Percentiles rank a stretch among this genome's conserved stretches.
Conservation (phyloP, 805 yeast genomes). For the Saturnispora silvae region DNA sequence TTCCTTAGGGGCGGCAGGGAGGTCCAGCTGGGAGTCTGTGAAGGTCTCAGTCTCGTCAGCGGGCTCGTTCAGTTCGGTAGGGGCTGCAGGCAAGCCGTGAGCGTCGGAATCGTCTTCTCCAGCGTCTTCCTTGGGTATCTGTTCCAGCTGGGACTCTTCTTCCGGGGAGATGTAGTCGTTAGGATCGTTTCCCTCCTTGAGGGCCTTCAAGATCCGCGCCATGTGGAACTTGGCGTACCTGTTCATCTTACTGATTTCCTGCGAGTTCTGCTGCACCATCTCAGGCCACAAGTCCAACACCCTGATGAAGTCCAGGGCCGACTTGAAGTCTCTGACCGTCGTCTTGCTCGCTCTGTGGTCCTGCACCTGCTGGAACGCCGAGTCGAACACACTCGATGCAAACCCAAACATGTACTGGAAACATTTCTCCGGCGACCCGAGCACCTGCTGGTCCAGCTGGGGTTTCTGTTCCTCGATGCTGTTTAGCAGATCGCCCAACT, state of each 20-base stretch:
- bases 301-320: conserved; percentile 43
- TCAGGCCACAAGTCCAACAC: conserved; percentile 36
- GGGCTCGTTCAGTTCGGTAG: too few relatives aligned
- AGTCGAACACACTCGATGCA: conserved; percentile 46
- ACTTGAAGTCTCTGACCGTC: conserved; percentile 43
- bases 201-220: conserved; percentile 41
- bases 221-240: conserved; percentile 58
- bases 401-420: conserved; percentile 46
- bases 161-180: conserved; percentile 40
- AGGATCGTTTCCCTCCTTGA: conserved; percentile 44
- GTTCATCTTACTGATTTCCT: conserved; percentile 28
- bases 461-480: conserved; percentile 33
- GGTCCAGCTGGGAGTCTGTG: neutral
- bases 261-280: conserved; percentile 13
- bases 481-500: conserved; percentile 56
- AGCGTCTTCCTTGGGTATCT: conserved; percentile 1
- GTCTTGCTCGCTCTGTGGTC: conserved; percentile 31
- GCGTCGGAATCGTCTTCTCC: conserved; percentile 2
- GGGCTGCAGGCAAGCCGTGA: too few relatives aligned
- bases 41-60: too few relatives aligned
- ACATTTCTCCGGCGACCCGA: conserved; percentile 51
- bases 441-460: conserved; percentile 31
- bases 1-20: conserved; percentile 15
- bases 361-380: conserved; percentile 38
- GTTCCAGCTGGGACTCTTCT: conserved; percentile 20